Evolutionary conservation across 1,284 basidiomycete species (phyloP), one percentile per base, ranked within the genome.

Genomic region (Ganoderma lingzhi): DNA sequence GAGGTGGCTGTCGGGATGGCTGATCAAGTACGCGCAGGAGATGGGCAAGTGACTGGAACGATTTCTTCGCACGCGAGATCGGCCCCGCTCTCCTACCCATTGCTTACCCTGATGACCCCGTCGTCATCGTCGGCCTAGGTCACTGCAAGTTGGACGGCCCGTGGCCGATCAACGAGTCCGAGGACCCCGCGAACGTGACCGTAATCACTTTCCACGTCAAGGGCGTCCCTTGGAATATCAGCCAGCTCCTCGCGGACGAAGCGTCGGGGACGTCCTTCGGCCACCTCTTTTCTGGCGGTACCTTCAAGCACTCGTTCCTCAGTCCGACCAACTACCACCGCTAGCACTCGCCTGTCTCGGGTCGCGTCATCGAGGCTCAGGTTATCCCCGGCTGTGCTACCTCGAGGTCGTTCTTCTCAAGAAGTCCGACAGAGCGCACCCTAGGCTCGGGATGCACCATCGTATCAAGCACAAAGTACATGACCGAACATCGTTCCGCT

Each of bases 381-480:
- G 68, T 76, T 61, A 72, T 73, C 65, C 67, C 67, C 3, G 74
- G 75, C 63, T 76, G 51, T 74, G 74, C 71, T 73, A 76, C 69
- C 68, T 70, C 58, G 66, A 73, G 62, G 70, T 75, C 59, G 68
- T 64, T 19, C 23, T 23, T 23, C 44, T 70, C 62, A 61, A 56
- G 44, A 19, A 58, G 35, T 45, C 19, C n/a, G 37, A 62, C n/a
- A 8, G 51, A 23, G 44, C 12, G 23, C 3, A 55, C 2, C 64
- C 62, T 5, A 44, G n/a, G 9, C 67, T 70, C 30, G 39, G 39
- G 12, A 71, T 72, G 68, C 71, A 64, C 41, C 71, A 69, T 56
- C 45, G 17, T 23, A 14, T 69, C 39, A 45, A 17, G 30, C 19
- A 41, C 44, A 12, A 44, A 15, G 55, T 8, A 45, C 30, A 32